These are phyloP conservation scores for Talaromyces verruculosus DNA, from an alignment of 2,329 filamentous ascomycete genomes.

Conservation along the genomic window DNA sequence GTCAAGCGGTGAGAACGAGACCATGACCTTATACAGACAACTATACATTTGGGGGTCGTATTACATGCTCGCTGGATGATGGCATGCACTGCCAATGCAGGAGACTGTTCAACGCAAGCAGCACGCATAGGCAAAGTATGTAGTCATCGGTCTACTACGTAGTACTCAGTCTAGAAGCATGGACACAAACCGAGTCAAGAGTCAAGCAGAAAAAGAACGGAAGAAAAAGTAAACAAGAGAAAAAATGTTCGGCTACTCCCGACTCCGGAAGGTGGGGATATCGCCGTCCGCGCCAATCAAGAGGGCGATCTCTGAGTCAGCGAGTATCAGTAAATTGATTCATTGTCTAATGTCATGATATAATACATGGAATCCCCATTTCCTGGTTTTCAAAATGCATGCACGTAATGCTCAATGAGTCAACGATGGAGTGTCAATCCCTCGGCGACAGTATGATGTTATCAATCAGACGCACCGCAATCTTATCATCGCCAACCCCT, in stretches of 20 bases:
- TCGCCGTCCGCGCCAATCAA: neutral
- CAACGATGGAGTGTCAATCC: neutral
- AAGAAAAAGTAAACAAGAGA: neutral
- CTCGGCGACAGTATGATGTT: conserved; percentile 69
- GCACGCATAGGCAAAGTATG: neutral
- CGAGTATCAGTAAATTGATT: neutral
- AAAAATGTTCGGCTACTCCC: neutral
- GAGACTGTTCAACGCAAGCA: neutral
- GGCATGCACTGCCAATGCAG: neutral
- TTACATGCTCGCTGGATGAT: neutral
- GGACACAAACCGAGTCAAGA: neutral
- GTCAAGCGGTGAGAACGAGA: neutral
- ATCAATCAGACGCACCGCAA: conserved; percentile 84
- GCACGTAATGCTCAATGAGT: neutral
- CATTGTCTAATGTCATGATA: neutral
- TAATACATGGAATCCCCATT: neutral
- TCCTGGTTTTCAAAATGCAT: neutral
- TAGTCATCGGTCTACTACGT: neutral
- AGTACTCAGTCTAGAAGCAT: neutral
- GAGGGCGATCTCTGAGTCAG: neutral
- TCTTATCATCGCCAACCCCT: conserved; percentile 69
- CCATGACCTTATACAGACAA: conserved; percentile 1
- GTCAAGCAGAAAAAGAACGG: neutral
- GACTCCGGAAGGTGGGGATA: neutral
- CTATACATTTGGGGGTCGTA: neutral